phyloP scores from a whole-genome alignment of 2,329 filamentous ascomycete genomes.

The Penicillium occitanis region DNA sequence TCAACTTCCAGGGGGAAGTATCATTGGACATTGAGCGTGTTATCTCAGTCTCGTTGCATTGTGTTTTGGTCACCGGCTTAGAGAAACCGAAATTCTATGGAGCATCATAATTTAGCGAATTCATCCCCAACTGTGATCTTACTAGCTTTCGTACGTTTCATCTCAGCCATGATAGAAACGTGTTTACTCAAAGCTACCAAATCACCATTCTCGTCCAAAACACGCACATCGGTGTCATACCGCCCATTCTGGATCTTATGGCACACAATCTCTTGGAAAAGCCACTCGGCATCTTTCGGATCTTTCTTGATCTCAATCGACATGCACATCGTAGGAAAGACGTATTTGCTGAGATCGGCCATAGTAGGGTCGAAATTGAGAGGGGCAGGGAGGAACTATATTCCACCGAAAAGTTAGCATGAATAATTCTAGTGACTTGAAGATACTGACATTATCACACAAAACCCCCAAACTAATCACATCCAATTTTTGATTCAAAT shows the following conservation, averaged over 20 bases:
- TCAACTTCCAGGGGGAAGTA: conserved; percentile 13
- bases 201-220: conserved; percentile 17
- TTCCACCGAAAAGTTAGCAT: neutral
- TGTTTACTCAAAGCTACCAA: conserved; percentile 16
- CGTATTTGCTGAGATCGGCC: conserved; percentile 15
- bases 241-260: conserved; percentile 18
- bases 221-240: conserved; percentile 17
- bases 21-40: neutral
- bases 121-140: conserved; percentile 17
- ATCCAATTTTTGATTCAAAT: conserved; percentile 15
- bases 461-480: conserved; percentile 19
- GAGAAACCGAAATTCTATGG: neutral
- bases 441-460: conserved; percentile 13
- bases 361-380: conserved; percentile 20
- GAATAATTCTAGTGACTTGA: rapidly evolving
- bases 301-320: conserved; percentile 18
- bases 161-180: conserved; percentile 14
- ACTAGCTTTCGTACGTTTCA: conserved; percentile 15
- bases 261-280: conserved; percentile 9
- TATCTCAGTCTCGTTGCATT: neutral
- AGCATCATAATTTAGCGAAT: conserved; percentile 7
- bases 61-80: neutral
- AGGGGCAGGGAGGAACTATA: conserved; percentile 17
- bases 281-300: conserved; percentile 19
- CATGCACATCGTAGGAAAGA: conserved; percentile 19